Evolutionary conservation across 352 stramenopile genomes (phyloP).

Genomic region (Phytophthora gonapodyides): DNA sequence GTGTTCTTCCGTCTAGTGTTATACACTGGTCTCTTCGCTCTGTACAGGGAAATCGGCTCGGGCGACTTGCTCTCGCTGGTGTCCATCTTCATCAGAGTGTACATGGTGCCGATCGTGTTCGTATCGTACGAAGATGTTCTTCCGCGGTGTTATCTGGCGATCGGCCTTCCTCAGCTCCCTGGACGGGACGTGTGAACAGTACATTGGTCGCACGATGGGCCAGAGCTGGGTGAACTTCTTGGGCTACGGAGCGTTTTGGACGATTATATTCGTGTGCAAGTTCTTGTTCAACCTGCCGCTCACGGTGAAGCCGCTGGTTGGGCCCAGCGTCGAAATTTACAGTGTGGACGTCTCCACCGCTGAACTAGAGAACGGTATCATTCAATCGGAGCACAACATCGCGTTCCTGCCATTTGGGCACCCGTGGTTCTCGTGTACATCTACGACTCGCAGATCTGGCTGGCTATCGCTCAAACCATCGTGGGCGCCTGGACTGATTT

Average conservation of each 20-base stretch:
- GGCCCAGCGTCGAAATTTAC: conserved; percentile 95
- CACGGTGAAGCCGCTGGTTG: conserved; percentile 96
- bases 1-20: conserved; percentile 78
- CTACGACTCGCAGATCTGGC: conserved; percentile 89
- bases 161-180: conserved; percentile 62
- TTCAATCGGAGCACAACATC: conserved; percentile 83
- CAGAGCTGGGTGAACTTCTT: conserved; percentile 72
- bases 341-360: conserved; percentile 59
- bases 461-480: conserved; percentile 81
- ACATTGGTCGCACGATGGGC: conserved; percentile 81
- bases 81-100: conserved; percentile 51
- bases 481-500: conserved; percentile 79
- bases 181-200: conserved; percentile 76
- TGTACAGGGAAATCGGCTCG: conserved; percentile 72
- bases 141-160: conserved; percentile 57
- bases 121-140: conserved; percentile 69
- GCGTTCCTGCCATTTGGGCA: conserved; percentile 79
- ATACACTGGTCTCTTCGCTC: conserved; percentile 78
- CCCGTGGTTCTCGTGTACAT: conserved; percentile 86
- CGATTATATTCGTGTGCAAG: conserved; percentile 92
- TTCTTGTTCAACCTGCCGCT: conserved; percentile 98
- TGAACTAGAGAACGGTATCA: conserved; percentile 57
- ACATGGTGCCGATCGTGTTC: conserved; percentile 67
- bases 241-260: conserved; percentile 78
- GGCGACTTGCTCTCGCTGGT: conserved; percentile 68